Base-by-base conservation (phyloP, 495 filamentous ascomycete genomes). In the Aspergillus funiculosus region DNA sequence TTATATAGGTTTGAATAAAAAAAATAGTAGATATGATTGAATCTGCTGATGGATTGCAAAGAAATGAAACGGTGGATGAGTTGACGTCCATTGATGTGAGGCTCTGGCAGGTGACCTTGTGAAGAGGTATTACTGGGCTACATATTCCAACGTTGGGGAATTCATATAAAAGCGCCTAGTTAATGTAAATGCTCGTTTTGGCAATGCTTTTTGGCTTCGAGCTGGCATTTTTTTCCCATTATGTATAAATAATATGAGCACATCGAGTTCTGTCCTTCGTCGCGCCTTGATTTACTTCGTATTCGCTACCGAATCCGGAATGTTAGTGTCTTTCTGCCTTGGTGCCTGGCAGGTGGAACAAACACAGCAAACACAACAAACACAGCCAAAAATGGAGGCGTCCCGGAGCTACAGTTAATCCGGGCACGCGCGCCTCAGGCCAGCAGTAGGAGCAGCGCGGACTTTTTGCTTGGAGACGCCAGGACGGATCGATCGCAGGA, bases 401-500 rank as follows among this genome's bases (percentile, higher is more conserved):
- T 14, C 1, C 7, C 50, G 44, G 51, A 32, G 19, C 14, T 17
- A 52, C n/a, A 6, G 24, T 50, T 52, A 52, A 46, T 58, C 56
- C 51, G 49, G n/a, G 10, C 5, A 38, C 22, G 49, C 48, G 44
- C 51, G 51, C 55, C 55, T 58, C 39, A 58, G 55, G 54, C 54
- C 48, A 19, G 39, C 14, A 28, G 39, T 24, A 40, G 46, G 15
- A 45, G 55, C 47, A 44, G 77, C 57, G 17, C 71, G 72, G 50
- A 66, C 53, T 55, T 54, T 48, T 56, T 59, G 52, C 46, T 43
- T 53, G 46, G 35, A 41, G 50, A 46, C 32, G 50, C 15, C 34
- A 48, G 39, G 46, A 53, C 50, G 46, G 47, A 55, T 57, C 53
- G 52, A 60, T 57, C 53, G 51, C 45, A 56, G 48, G 45, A 51